Evolutionary conservation across 1,284 basidiomycete genomes (phyloP), one percentile per base, ranked within the genome.

Genomic region (Hemileia vastatrix): DNA sequence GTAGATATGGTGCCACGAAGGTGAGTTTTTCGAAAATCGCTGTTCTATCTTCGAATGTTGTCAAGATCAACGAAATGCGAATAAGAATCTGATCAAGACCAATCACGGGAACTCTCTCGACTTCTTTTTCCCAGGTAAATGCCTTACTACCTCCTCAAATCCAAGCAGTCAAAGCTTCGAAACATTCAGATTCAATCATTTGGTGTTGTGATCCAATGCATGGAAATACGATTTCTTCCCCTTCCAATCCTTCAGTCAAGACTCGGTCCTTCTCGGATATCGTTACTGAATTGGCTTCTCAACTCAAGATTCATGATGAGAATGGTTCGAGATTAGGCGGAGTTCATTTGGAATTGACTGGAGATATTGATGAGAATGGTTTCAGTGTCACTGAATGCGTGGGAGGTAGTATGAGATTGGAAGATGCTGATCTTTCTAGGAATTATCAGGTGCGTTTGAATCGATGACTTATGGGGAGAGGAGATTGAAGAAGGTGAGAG

Each of bases 171-270:
- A 84, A 87, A 71, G 71, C 77, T 58, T 88, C 89, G 1, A 82
- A 83, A 0, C 92, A 97, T 68, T 66, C 63, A 0, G 65, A 67
- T 74, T 85, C 87, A 2, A 90, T 96, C 1, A 84, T 87, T 24
- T 95, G 92, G 87, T 83, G 94, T 58, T 95, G 90, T 72, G 94
- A 98, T 77, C 92, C 94, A 1, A 97, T 97, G 94, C 90, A 94
- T 70, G 90, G 90, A 78, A 92, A 92, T 56, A 75, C 74, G 0
- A 66, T 70, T 27, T 67, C 72, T 36, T 71, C 71, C 31, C 70
- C 72, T 19, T 63, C 68, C 11, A 67, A 72, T 49, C 66, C 72
- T 13, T 64, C 57, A 19, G 65, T 75, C 54, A 76, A 75, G 63
- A 57, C 44, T 21, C 27, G 33, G 45, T 62, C 90, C 73, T 96